A percentile compares a stretch with the other conserved stretches of the same genome.
These are phyloP conservation scores for Magnolia changhungtana DNA, from an alignment of 164 flowering plant species.

Conservation along the genomic window DNA sequence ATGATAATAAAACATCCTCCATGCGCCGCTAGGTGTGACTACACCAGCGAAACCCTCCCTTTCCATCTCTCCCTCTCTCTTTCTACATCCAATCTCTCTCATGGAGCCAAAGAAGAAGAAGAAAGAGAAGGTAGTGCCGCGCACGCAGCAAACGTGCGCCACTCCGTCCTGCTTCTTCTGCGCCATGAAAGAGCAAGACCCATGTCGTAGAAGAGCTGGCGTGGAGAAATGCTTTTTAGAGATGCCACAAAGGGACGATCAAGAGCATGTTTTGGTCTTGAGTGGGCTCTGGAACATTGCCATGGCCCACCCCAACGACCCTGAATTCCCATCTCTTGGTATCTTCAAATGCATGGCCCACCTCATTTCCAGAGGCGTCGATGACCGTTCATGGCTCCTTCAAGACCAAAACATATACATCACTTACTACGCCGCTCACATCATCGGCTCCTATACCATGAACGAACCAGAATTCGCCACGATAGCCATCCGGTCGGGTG, in stretches of 20 bases:
- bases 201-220: slow-evolving; percentile 33
- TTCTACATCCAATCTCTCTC: slow-evolving; percentile 1
- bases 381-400: slow-evolving; percentile 50
- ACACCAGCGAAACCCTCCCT: neutral
- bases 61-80: slow-evolving; percentile 6
- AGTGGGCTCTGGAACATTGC: slow-evolving; percentile 74
- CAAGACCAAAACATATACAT: slow-evolving; percentile 65
- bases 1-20: slow-evolving; percentile 8
- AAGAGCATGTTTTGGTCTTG: slow-evolving; percentile 55
- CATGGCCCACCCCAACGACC: slow-evolving; percentile 73
- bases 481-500: slow-evolving; percentile 57
- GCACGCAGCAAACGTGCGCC: slow-evolving; percentile 18
- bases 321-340: slow-evolving; percentile 67
- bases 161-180: slow-evolving; percentile 69
- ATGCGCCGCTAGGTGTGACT: slow-evolving; percentile 26
- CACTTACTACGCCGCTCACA: slow-evolving; percentile 91
- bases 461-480: slow-evolving; percentile 57
- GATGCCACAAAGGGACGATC: slow-evolving; percentile 40
- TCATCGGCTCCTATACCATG: slow-evolving; percentile 93
- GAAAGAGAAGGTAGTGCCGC: slow-evolving; percentile 4
- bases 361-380: slow-evolving; percentile 42
- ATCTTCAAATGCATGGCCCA: slow-evolving; percentile 65
- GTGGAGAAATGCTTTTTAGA: slow-evolving; percentile 46
- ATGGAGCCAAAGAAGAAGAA: slow-evolving; percentile 26
- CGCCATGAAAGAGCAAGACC: slow-evolving; percentile 51